phyloP scores from a whole-genome alignment of 768 basidiomycete genomes.

The Cubamyces lactineus region DNA sequence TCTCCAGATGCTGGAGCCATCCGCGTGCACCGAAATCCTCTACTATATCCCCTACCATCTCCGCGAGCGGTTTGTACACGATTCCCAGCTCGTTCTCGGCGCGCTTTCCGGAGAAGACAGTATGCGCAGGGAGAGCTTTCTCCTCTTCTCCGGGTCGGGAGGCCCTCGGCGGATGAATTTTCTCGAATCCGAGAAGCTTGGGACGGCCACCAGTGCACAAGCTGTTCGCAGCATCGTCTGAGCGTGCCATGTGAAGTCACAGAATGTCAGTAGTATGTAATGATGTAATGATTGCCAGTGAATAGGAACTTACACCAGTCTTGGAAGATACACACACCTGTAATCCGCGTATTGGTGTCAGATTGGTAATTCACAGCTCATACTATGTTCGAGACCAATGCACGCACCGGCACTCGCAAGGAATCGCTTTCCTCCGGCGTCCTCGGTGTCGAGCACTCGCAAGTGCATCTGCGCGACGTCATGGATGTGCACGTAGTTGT shows the following conservation, averaged over 20 bases:
- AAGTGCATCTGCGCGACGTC: slow-evolving; percentile 39
- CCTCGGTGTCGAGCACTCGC: slow-evolving; percentile 32
- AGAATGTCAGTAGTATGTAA: not conserved
- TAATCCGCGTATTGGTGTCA: not conserved
- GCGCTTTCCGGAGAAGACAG: slow-evolving; percentile 32
- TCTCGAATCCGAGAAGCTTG: slow-evolving; percentile 1
- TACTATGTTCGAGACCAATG: not conserved
- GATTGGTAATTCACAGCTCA: too few species aligned
- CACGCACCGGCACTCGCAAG: slow-evolving; percentile 36
- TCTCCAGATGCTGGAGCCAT: slow-evolving; percentile 26
- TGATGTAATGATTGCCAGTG: too few species aligned
- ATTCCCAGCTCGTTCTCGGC: slow-evolving; percentile 44
- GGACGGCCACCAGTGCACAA: slow-evolving; percentile 10
- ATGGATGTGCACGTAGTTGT: slow-evolving; percentile 38
- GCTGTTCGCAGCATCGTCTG: slow-evolving; percentile 11
- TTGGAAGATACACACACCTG: slow-evolving; percentile 21
- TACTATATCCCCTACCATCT: slow-evolving; percentile 44
- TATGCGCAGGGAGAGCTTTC: slow-evolving; percentile 4
- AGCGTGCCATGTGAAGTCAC: not conserved
- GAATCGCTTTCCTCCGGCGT: slow-evolving; percentile 44
- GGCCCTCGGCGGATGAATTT: slow-evolving; percentile 25
- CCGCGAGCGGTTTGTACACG: slow-evolving; percentile 43
- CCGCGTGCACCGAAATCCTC: slow-evolving; percentile 47
- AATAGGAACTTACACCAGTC: slow-evolving; percentile 22
- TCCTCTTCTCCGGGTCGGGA: slow-evolving; percentile 18